These are phyloP conservation scores for Pseudocercospora macadamiae DNA, from an alignment of 2,329 filamentous ascomycete genomes.

Conservation along the genomic window DNA sequence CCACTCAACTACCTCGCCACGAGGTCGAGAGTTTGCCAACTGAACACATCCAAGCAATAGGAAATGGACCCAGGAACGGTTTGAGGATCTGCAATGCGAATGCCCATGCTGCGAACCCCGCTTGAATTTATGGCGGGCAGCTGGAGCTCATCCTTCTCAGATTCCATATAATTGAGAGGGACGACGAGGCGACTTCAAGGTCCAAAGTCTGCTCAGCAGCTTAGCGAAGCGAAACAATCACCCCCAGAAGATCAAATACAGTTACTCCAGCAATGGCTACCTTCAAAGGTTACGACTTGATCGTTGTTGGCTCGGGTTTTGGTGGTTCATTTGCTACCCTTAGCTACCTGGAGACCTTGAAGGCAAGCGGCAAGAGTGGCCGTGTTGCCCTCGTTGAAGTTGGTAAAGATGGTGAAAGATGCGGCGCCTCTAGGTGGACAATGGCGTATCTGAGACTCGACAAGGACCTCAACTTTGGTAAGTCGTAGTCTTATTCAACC, in stretches of 20 bases:
- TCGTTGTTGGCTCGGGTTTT: constrained; percentile 47
- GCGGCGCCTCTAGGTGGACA: constrained; percentile 46
- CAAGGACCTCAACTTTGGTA: constrained; percentile 40
- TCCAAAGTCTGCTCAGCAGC: no score
- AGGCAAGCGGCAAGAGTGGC: constrained; percentile 39
- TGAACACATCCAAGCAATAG: constrained; percentile 10
- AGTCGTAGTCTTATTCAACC: background rate
- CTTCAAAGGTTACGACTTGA: constrained; percentile 42
- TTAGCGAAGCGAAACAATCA: no score
- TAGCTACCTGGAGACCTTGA: constrained; percentile 47
- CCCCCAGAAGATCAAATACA: background rate
- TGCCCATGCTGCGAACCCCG: constrained; percentile 21
- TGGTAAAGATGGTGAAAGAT: constrained; percentile 44
- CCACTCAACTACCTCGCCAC: constrained; percentile 5
- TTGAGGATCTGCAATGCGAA: constrained; percentile 16
- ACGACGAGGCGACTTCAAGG: no score
- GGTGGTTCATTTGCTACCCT: constrained; percentile 45
- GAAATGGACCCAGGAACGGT: constrained; percentile 17
- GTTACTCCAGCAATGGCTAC: constrained; percentile 28
- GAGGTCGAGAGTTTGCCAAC: constrained; percentile 1
- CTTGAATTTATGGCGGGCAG: constrained; percentile 14
- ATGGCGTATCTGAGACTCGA: constrained; percentile 48
- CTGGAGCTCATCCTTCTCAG: constrained; percentile 11
- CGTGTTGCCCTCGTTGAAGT: constrained; percentile 47
- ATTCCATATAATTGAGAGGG: no score